A percentile compares a stretch with the other conserved stretches of the same genome.
Conservation (phyloP, 176 grass and related monocot species). For the Pontederia crassipes region DNA sequence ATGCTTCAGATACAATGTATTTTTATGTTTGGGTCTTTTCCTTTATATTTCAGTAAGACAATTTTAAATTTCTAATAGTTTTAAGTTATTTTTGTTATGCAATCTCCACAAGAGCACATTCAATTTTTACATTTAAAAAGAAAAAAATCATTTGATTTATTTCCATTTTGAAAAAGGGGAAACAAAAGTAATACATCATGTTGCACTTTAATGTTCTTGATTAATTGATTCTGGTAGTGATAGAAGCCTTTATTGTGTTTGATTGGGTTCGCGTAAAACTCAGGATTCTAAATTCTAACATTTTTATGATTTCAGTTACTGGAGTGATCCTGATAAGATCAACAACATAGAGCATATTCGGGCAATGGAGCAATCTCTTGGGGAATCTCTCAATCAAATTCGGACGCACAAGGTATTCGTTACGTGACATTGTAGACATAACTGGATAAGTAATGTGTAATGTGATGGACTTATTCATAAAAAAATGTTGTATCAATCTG, state of each 20-base stretch:
- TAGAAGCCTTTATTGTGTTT: no score
- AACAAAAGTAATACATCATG: no score
- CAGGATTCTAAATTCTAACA: no score
- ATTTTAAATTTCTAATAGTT: no score
- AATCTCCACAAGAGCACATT: no score
- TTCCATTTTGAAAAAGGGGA: no score
- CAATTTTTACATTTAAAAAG: no score
- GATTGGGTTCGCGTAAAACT: no score
- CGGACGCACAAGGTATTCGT: constrained; percentile 41
- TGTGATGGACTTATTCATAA: not conserved
- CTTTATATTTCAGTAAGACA: no score
- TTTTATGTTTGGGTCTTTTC: not conserved
- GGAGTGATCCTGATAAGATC: constrained; percentile 54
- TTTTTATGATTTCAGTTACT: constrained; percentile 48
- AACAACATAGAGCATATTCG: constrained; percentile 57
- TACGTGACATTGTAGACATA: not conserved
- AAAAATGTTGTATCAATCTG: not conserved
- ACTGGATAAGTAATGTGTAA: not conserved
- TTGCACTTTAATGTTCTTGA: no score
- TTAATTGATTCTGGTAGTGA: no score
- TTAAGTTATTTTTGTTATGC: not conserved
- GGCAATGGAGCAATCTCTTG: constrained; percentile 73
- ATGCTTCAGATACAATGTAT: not conserved
- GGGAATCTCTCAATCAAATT: constrained; percentile 45
- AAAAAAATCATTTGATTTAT: no score